These are phyloP conservation scores for Aspergillus sp. DNA, from an alignment of 2,329 filamentous ascomycete species.

Conservation along the genomic window DNA sequence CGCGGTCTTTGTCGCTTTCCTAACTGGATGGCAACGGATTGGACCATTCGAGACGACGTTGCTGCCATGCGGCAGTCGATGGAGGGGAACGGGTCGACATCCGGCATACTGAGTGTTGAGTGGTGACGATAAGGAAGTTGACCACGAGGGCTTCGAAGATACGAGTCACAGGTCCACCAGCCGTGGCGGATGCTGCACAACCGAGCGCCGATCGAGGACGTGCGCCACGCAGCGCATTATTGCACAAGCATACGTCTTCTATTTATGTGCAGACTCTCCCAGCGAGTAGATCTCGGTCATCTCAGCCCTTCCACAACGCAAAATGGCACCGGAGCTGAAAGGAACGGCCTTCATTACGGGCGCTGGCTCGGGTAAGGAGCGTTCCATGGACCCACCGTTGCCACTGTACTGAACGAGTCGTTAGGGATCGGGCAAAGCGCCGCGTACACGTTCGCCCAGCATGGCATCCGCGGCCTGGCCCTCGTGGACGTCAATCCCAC, in stretches of 20 bases:
- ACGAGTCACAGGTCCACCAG: too few species aligned
- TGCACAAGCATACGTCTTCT: too few species aligned
- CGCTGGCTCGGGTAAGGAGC: slow-evolving; percentile 12
- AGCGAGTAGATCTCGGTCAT: too few species aligned
- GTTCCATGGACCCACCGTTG: background rate
- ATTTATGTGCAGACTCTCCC: too few species aligned
- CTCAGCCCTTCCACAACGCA: too few species aligned
- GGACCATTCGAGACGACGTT: background rate
- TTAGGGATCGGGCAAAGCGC: slow-evolving; percentile 47
- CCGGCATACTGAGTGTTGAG: background rate
- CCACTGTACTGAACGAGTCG: background rate
- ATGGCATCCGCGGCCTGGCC: slow-evolving; percentile 40
- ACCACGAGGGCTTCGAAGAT: background rate
- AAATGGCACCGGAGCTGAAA: slow-evolving; percentile 12
- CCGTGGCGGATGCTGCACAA: too few species aligned
- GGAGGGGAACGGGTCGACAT: background rate
- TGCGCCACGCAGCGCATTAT: too few species aligned
- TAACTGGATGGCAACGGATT: background rate
- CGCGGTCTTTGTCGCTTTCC: background rate
- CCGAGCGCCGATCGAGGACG: too few species aligned
- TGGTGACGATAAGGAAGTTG: background rate
- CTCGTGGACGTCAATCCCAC: slow-evolving; percentile 42
- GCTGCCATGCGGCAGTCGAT: background rate
- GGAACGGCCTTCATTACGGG: slow-evolving; percentile 21
- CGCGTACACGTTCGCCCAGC: slow-evolving; percentile 38